These are phyloP conservation scores for Zostera marina DNA, from an alignment of 116 monocot species.

Conservation along the genomic window DNA sequence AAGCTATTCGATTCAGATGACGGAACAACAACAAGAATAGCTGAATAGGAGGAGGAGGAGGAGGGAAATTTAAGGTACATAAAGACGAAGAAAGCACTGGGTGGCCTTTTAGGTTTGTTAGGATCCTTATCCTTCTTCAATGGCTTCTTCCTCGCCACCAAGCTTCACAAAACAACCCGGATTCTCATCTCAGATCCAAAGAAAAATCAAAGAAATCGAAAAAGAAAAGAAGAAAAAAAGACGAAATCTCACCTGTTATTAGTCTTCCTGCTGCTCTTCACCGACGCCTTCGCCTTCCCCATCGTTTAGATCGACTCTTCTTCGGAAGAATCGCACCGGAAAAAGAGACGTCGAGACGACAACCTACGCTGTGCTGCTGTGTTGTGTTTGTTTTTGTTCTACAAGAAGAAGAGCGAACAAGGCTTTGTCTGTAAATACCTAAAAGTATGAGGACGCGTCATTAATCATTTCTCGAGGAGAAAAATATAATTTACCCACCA, in stretches of 20 bases:
- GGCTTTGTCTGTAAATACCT: too few species aligned
- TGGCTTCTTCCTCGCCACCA: conserved; percentile 21
- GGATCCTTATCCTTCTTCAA: conserved; percentile 44
- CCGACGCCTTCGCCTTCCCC: conserved; percentile 21
- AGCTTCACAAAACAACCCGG: conserved; percentile 6
- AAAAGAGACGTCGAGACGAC: neutral
- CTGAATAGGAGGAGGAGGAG: neutral
- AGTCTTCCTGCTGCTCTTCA: conserved; percentile 13
- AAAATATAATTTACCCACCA: neutral
- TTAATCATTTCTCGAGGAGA: neutral
- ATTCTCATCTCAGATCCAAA: conserved; percentile 5
- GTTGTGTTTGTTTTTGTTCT: neutral
- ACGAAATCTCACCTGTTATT: conserved; percentile 18
- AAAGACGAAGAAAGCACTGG: conserved; percentile 75
- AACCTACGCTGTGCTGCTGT: neutral
- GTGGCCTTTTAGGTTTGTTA: conserved; percentile 70
- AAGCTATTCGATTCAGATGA: neutral
- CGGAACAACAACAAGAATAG: neutral
- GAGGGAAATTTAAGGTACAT: conserved; percentile 13
- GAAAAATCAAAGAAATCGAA: neutral
- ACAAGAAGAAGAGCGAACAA: neutral
- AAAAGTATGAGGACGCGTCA: too few species aligned
- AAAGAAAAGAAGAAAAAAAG: neutral
- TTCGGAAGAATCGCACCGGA: too few species aligned
- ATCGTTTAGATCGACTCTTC: conserved; percentile 6